Base-by-base conservation (phyloP, 345 rosid genomes). In the Melaleuca quinquenervia region DNA sequence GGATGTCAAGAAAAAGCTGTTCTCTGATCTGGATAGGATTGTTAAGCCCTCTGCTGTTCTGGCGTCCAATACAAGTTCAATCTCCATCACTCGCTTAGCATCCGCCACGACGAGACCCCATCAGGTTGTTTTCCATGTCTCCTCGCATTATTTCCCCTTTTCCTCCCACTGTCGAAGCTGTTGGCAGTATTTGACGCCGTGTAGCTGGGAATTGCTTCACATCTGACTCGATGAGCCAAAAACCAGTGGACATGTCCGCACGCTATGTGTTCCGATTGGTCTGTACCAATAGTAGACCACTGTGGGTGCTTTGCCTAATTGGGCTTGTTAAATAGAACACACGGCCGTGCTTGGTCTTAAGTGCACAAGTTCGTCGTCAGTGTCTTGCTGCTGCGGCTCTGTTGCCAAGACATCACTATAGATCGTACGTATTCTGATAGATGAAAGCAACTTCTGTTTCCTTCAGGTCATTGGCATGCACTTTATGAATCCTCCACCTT, bases 401-500 rank as follows among this genome's bases (percentile, higher is more conserved):
- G 76, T 44, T 29, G 76, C 78, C 3, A 6, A 36, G 36, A 5
- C 48, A 70, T 32, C 36, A 70, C 36, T 70, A 1, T 45, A 32
- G 48, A 18, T 36, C 24, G 0, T 70, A 32, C 78, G 9, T 70
- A 21, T 70, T 41, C 78, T 70, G 45, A 70, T 70, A 18, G 20
- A 51, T 32, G 24, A 52, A 51, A 51, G 48, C 41, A 18, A 29
- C 62, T 3, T 52, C 48, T 32, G 58, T 51, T 29, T 70, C 12
- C 9, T 20, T 36, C 48, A 92, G 99, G 96, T 95, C 58, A 91
- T 97, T 53, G 98, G 98, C 62, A 97, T 97, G 98, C 98, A 95
- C 87, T 96, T 97, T 85, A 95, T 96, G 98, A 96, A 97, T 89
- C 99, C 98, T 89, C 98, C 98, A 86, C 99, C 99, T n/a, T 36